Base-by-base conservation (phyloP, 106 monocot species). In the Dioscorea zingiberensis region DNA sequence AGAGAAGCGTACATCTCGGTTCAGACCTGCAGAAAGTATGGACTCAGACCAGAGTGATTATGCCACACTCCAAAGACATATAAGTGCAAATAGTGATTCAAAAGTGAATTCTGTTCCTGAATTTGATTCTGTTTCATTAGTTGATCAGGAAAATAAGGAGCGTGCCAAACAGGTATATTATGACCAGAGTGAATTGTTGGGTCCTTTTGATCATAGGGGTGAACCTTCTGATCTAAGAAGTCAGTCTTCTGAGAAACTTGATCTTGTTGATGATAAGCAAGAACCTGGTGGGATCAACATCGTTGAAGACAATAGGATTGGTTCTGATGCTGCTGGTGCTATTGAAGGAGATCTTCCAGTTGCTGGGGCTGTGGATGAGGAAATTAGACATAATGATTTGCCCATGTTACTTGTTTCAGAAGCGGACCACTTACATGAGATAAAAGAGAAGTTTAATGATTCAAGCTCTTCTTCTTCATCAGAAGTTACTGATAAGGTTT, bases 1-100 rank as follows among this genome's bases (percentile, higher is more conserved):
- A 48, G 74, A 80, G 16, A 53, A 13, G 22, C 68, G 19, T 12
- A 27, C 47, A 51, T 58, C 67, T 27, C 65, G 69, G 23, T 69
- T 89, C 19, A 71, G 59, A 53, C 85, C 89, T 32, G 29, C 85
- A 17, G 79, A 89, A 27, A 78, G 64, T 56, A 60, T 68, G 58
- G 62, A 46, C 60, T 58, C 24, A 6, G 65, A 57, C 53, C 80
- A 65, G 57, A 61, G 55, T 25, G n/a, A 24, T 24, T 63, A 27
- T 58, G n/a, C 29, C 46, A 26, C 21, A 51, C 54, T 64, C 18
- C 61, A 74, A 25, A 59, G 69, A 62, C 72, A 78, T 60, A 60
- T 27, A 19, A 73, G 78, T 58, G 77, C 81, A 69, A 77, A 61
- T 55, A 77, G 65, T 18, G 83, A 73, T 67, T 78, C 75, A 1